Conservation (phyloP, 2,329 filamentous ascomycete genomes). For the Neocucurbitaria cava region DNA sequence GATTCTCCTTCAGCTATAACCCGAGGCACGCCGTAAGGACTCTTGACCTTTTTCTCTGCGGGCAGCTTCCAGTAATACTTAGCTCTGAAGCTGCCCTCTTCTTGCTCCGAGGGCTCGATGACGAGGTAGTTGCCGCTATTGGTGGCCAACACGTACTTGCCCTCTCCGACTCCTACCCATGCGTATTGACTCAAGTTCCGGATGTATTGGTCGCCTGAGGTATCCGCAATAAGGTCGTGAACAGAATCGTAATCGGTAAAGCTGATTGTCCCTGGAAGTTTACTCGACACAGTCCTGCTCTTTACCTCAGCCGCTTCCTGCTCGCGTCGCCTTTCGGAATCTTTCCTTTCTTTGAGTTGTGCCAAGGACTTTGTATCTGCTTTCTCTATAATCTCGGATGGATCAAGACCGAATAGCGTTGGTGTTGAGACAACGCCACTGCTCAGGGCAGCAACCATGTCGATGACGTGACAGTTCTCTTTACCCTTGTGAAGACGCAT, state of each 20-base stretch:
- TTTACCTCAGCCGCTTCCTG: constrained; percentile 74
- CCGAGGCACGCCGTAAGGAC: constrained; percentile 72
- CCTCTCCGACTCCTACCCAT: constrained; percentile 80
- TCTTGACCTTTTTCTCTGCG: constrained; percentile 43
- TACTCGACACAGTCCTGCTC: constrained; percentile 22
- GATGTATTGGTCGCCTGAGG: constrained; percentile 78
- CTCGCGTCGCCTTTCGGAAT: constrained; percentile 52
- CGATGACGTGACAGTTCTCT: constrained; percentile 89
- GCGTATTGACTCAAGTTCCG: constrained; percentile 75
- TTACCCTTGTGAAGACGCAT: constrained; percentile 85
- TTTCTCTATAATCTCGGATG: constrained; percentile 75
- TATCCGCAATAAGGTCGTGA: constrained; percentile 87
- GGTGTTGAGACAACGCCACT: constrained; percentile 89
- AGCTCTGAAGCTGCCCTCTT: constrained; percentile 48
- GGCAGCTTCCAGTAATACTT: constrained; percentile 53
- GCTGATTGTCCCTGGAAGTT: constrained; percentile 61
- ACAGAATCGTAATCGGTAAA: constrained; percentile 93
- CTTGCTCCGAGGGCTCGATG: constrained; percentile 55
- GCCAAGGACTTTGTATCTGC: constrained; percentile 69
- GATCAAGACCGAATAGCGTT: constrained; percentile 91
- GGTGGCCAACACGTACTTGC: constrained; percentile 74
- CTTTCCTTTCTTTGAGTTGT: constrained; percentile 59
- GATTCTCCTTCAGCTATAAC: constrained; percentile 70
- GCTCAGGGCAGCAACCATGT: constrained; percentile 87
- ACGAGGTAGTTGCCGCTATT: constrained; percentile 66